Evolutionary conservation across 1,284 basidiomycete species (phyloP).

Genomic region (Coniophora puteana): DNA sequence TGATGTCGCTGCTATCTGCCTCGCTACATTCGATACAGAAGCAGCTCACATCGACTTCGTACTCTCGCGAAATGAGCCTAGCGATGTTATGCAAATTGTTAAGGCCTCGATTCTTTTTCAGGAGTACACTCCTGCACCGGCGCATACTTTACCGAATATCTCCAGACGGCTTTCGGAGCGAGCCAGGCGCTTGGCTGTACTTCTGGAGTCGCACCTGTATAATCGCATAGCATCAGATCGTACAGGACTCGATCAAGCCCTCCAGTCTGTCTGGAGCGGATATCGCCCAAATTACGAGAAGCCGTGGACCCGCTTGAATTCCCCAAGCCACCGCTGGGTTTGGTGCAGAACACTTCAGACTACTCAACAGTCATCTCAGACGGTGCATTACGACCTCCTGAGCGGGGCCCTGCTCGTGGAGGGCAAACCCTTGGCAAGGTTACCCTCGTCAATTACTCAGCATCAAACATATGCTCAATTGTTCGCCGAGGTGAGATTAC

Average conservation of each 20-base stretch:
- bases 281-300: slow-evolving; percentile 25
- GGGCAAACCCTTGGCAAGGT: slow-evolving; percentile 34
- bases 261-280: slow-evolving; percentile 32
- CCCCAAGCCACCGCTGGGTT: slow-evolving; percentile 35
- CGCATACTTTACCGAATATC: slow-evolving; percentile 4
- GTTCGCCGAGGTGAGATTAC: slow-evolving; percentile 23
- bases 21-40: slow-evolving; percentile 37
- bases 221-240: slow-evolving; percentile 8
- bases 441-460: slow-evolving; percentile 29
- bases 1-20: slow-evolving; percentile 35
- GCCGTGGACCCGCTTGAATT: slow-evolving; percentile 26
- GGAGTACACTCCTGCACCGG: slow-evolving; percentile 22
- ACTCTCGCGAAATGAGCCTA: too few relatives aligned
- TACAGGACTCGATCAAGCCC: slow-evolving; percentile 30
- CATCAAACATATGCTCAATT: slow-evolving; percentile 32
- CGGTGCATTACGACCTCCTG: slow-evolving; percentile 36
- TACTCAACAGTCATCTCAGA: slow-evolving; percentile 11
- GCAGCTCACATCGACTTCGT: not conserved
- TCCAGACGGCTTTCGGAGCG: slow-evolving; percentile 19
- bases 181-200: slow-evolving; percentile 26
- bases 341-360: slow-evolving; percentile 16
- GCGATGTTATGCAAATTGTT: slow-evolving; percentile 18
- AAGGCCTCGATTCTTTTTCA: slow-evolving; percentile 26
- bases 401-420: slow-evolving; percentile 39
- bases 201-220: slow-evolving; percentile 18